Evolutionary conservation across 2,329 filamentous ascomycete genomes (phyloP), one percentile per base, ranked within the genome.

Genomic region (Talaromyces funiculosus): DNA sequence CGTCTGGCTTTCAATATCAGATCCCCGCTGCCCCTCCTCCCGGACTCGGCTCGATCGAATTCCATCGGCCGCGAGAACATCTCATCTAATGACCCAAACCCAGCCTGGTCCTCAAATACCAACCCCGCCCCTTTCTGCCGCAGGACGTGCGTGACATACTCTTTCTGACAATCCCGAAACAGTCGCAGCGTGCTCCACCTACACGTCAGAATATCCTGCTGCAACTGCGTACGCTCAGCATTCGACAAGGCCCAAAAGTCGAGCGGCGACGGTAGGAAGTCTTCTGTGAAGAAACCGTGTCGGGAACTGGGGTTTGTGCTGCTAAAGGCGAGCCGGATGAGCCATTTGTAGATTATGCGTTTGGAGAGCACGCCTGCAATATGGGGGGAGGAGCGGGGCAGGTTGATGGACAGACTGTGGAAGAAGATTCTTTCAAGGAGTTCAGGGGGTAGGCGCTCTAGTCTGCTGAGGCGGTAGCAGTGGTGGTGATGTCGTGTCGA

Each of bases 341-440:
- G 69, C 68, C 75, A 77, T 42, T 69, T 72, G 64, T 79, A 80
- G 12, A 81, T 69, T 10, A 72, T 62, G 4, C 71, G 70, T 12
- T 72, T 71, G 14, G 77, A 78, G 4, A 81, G 70, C 12, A 69
- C 70, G 20, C 66, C 59, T 22, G 75, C 73, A 37, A 84, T 69
- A 33, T 70, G 62, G 4, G 68, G 68, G 0, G 81, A 83, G 6
- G 76, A 72, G 43, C 72, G 71, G 0, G 78, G 74, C 10, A 81
- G 71, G 53, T 79, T 78, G 63, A 81, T 65, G 64, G 82, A 80
- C n/a, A 79, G 70, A 22, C 75, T 74, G 31, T 74, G 66, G n/a
- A 80, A 72, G 66, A 83, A 83, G 56, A 84, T 82, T 47, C 73
- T 72, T 62, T 84, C 77, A 5, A 83, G 66, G 24, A 83, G 70